Conservation (phyloP, 768 basidiomycete species). For the Kwoniella pini region DNA sequence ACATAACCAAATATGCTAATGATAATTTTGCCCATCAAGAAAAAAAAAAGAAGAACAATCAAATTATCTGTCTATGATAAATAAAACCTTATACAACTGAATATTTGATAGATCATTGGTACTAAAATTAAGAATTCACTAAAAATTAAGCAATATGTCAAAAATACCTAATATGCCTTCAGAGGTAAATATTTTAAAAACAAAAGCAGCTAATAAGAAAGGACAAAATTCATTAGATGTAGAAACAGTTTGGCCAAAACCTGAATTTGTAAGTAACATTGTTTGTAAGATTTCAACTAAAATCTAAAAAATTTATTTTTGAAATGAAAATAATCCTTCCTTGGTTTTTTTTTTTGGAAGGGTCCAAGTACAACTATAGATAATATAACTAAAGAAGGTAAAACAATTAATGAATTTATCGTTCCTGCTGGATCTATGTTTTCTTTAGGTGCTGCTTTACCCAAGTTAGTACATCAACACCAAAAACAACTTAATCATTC, state of each 20-base stretch:
- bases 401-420: conserved; percentile 36
- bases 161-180: conserved; percentile 31
- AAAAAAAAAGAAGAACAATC: no score
- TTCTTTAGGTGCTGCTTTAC: conserved; percentile 40
- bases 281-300: background rate
- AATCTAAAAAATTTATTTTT: background rate
- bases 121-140: no score
- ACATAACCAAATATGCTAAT: no score
- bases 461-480: conserved; percentile 12
- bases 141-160: conserved; percentile 6
- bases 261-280: conserved; percentile 42
- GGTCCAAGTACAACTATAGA: conserved; percentile 37
- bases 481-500: no score
- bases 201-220: conserved; percentile 42
- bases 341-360: background rate
- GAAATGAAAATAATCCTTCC: no score
- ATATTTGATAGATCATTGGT: background rate
- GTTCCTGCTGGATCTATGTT: conserved; percentile 50
- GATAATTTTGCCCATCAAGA: no score
- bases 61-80: no score
- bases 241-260: conserved; percentile 45
- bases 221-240: conserved; percentile 35
- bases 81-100: no score
- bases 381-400: conserved; percentile 33
- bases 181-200: conserved; percentile 46